Conservation (phyloP, 2,329 filamentous ascomycete genomes). For the Pestalotiopsis sp. region DNA sequence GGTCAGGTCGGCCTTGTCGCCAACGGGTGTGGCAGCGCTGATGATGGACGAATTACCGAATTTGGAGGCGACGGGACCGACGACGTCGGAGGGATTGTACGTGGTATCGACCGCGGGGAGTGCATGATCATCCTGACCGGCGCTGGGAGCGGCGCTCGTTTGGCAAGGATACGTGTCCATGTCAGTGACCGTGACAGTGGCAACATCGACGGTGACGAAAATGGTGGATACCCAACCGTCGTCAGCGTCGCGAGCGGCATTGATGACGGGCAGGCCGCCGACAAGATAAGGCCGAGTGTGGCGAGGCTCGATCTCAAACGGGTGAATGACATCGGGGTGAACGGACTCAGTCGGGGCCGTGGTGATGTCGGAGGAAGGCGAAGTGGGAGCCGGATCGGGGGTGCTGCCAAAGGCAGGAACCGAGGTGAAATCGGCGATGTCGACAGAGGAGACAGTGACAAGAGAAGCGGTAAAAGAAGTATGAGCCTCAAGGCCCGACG, state of each 20-base stretch:
- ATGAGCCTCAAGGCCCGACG: no score
- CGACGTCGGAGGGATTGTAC: not conserved
- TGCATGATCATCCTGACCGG: not conserved
- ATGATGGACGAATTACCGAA: not conserved
- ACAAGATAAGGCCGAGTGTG: not conserved
- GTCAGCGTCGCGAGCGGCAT: not conserved
- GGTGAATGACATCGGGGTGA: not conserved
- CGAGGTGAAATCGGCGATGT: not conserved
- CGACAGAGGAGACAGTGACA: not conserved
- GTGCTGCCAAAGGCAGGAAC: not conserved
- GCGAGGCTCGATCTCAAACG: not conserved
- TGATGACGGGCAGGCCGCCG: not conserved
- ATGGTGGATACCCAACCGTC: not conserved
- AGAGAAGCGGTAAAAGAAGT: no score
- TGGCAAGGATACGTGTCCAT: not conserved
- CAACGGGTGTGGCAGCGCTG: not conserved
- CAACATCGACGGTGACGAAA: not conserved
- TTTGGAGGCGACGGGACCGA: not conserved
- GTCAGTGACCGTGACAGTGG: not conserved
- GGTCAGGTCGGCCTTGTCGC: no score
- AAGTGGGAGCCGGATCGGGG: not conserved
- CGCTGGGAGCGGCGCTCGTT: not conserved
- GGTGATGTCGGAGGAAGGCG: not conserved
- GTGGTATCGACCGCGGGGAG: not conserved
- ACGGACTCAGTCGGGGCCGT: not conserved